Base-by-base conservation (phyloP, 352 stramenopile species). In the Pythium insidiosum region DNA sequence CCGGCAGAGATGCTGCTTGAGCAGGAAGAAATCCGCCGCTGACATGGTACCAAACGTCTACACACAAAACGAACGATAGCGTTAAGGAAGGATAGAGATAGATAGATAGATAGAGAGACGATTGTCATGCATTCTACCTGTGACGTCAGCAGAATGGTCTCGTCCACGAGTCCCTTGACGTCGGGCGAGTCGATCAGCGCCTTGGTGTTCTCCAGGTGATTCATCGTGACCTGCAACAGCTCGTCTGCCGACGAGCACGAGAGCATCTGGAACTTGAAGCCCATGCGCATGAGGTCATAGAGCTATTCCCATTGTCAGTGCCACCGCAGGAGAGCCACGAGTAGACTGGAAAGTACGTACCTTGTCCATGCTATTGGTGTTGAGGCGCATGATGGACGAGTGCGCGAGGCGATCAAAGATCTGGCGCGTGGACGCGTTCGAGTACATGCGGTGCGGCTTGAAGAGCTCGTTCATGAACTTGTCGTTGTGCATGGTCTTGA, bases 241-340 rank as follows among this genome's bases (percentile, higher is more conserved):
- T 96, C 78, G 29, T 91, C 74, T 3, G 85, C 77, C 15, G 73
- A 91, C 10, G 73, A 69, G 45, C 78, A 94, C 6, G 64, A 73
- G 19, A 96, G 41, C 4, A 95, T 46, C 50, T 97, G 88, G 56
- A 91, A 94, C 64, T 97, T 97, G 66, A 96, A 95, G n/a, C 85
- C 89, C 89, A 97, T 96, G 43, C 83, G 87, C 82, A 97, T 96
- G 46, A 97, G 66, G 39, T 96, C 89, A 61, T 96, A 97, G 21
- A 97, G 79, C 76, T 76, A 54, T 24, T n/a, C n/a, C n/a, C n/a
- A n/a, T n/a, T n/a, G n/a, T n/a, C n/a, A n/a, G n/a, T n/a, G n/a
- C n/a, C n/a, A n/a, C n/a, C n/a, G n/a, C n/a, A n/a, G n/a, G n/a
- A n/a, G n/a, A n/a, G n/a, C n/a, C n/a, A n/a, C n/a, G n/a, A n/a